Conservation (phyloP, 2,329 filamentous ascomycete species). For the Fusarium citri region DNA sequence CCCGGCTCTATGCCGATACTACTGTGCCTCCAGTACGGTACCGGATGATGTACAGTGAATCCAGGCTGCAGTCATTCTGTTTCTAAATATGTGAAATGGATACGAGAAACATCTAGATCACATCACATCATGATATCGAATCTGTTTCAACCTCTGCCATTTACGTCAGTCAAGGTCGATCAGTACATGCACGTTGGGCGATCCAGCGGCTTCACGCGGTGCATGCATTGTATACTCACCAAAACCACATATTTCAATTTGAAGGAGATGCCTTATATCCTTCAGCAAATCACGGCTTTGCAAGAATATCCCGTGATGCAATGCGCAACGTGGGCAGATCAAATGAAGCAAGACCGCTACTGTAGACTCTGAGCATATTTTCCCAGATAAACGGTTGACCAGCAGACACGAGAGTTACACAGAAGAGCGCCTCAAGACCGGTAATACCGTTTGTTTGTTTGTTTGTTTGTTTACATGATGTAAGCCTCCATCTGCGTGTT, state of each 20-base stretch:
- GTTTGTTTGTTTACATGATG: constrained; percentile 29
- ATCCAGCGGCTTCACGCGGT: constrained; percentile 35
- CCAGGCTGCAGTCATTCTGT: neutral
- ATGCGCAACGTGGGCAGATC: constrained; percentile 29
- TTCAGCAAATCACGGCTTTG: constrained; percentile 1
- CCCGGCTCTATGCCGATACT: constrained; percentile 15
- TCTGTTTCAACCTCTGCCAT: constrained; percentile 9
- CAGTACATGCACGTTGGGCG: constrained; percentile 27
- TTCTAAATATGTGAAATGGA: neutral
- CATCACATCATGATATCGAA: neutral
- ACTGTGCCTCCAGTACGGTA: neutral
- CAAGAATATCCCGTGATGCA: constrained; percentile 32
- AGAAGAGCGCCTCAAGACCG: constrained; percentile 6
- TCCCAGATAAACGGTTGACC: constrained; percentile 32
- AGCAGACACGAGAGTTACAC: constrained; percentile 46
- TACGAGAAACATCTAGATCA: neutral
- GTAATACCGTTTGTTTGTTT: constrained; percentile 29
- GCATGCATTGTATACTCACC: constrained; percentile 6
- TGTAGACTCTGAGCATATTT: constrained; percentile 1
- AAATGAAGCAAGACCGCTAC: constrained; percentile 16
- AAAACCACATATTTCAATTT: neutral
- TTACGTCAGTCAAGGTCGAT: constrained; percentile 30
- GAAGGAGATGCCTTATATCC: neutral
- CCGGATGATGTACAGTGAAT: constrained; percentile 1
- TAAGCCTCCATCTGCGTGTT: constrained; percentile 17